Base-by-base conservation (phyloP, 2,329 filamentous ascomycete species). In the Atkinsonella hypoxylon region DNA sequence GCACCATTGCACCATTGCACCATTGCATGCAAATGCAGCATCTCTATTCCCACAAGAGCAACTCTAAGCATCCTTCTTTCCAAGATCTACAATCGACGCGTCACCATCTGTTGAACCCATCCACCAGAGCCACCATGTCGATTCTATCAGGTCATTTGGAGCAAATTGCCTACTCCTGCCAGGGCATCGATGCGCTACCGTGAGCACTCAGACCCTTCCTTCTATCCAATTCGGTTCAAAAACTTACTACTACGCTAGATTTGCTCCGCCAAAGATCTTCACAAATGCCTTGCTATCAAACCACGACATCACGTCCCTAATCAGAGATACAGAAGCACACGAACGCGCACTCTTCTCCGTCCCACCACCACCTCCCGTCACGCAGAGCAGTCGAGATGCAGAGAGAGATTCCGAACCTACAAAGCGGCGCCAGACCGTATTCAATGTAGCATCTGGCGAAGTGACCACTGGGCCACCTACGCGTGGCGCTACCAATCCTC, bases 321-420 rank as follows among this genome's bases (percentile, higher is more conserved):
- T 98, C 61, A 87, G 93, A 54, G 93, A 98, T 66, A 96, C 91
- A 3, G 93, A 98, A 68, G 72, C 85, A 20, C 91, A 97, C 70
- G 93, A 98, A 67, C 85, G 90, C 61, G 91, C 91, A 7, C 81
- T 98, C 17, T 98, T 97, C 72, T 94, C 91, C 38, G 83, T 95
- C 0, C 89, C 91, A 1, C 82, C 87, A 0, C 80, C 85, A 0
- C 80, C 86, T 1, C 76, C 62, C 40, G 70, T 61, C 47, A 67
- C 61, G 55, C 72, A 59, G 48, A 55, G 51, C 39, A 49, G 57
- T 11, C 57, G 61, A 10, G 63, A 65, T 60, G 59, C 70, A 59
- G 64, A 74, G 57, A 61, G 65, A 39, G 58, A 66, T 61, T 52
- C 69, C 64, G 63, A 66, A 32, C 56, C 68, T 22, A 61, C 67